Evolutionary conservation across 2,329 filamentous ascomycete genomes (phyloP).

Genomic region (Penicillium sp.): DNA sequence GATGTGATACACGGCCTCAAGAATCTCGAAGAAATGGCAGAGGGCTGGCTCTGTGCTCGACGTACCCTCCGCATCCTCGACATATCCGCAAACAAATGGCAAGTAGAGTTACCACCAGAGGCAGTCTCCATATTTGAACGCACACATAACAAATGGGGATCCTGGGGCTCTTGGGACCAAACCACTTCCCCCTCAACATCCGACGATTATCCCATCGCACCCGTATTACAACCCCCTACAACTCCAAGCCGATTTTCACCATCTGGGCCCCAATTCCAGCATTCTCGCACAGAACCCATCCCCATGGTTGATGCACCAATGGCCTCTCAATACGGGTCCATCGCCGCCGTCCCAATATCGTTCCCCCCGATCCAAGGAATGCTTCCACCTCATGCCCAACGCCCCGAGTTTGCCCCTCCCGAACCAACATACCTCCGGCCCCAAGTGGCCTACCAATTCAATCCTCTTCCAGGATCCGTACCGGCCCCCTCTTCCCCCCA

Average conservation of each 20-base stretch:
- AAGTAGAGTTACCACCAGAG: constrained; percentile 75
- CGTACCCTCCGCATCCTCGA: constrained; percentile 77
- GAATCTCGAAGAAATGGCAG: constrained; percentile 88
- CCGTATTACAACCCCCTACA: constrained; percentile 13
- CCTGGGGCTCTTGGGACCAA: constrained; percentile 47
- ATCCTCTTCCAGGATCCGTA: constrained; percentile 5
- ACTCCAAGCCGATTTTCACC: constrained; percentile 16
- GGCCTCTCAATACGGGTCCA: constrained; percentile 11
- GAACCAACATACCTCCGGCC: constrained; percentile 30
- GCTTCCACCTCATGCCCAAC: constrained; percentile 15
- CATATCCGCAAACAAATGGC: constrained; percentile 80
- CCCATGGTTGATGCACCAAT: constrained; percentile 9
- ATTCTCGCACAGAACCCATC: constrained; percentile 6
- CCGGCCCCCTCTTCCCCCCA: constrained; percentile 16
- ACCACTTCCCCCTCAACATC: constrained; percentile 26
- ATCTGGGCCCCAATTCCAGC: constrained; percentile 1
- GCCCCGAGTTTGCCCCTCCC: constrained; percentile 19
- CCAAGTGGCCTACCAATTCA: constrained; percentile 15
- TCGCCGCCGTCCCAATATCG: constrained; percentile 12
- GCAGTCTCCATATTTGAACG: constrained; percentile 66
- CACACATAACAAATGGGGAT: constrained; percentile 70
- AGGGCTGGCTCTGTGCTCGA: constrained; percentile 84
- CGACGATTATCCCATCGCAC: constrained; percentile 19
- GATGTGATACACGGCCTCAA: constrained; percentile 86
- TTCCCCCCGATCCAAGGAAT: constrained; percentile 17